A percentile compares a stretch with the other conserved stretches of the same genome.
Evolutionary conservation across 306 rosid genomes (phyloP).

Genomic region (Trifolium repens): DNA sequence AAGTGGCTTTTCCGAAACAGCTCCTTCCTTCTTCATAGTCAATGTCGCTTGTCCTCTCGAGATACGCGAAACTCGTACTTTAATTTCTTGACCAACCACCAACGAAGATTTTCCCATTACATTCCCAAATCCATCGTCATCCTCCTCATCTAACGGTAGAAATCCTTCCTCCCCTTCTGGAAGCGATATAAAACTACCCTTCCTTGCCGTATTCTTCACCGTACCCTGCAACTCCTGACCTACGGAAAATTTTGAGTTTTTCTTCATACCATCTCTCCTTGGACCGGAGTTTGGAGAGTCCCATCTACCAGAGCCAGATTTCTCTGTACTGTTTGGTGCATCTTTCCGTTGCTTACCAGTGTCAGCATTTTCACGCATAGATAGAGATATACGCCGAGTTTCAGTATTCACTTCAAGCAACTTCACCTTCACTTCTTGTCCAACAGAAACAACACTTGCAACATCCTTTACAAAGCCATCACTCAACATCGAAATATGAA

Average conservation of each 20-base stretch:
- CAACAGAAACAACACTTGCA: slow-evolving; percentile 82
- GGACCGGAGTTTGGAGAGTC: slow-evolving; percentile 57
- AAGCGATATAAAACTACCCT: slow-evolving; percentile 90
- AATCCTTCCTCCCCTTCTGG: slow-evolving; percentile 99
- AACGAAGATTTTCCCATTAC: slow-evolving; percentile 76
- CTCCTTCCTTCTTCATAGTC: slow-evolving; percentile 96
- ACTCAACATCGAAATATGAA: slow-evolving; percentile 91
- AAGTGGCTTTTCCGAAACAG: slow-evolving; percentile 46
- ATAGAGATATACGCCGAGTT: slow-evolving; percentile 84
- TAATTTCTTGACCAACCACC: slow-evolving; percentile 80
- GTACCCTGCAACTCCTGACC: slow-evolving; percentile 90
- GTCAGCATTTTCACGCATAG: slow-evolving; percentile 81
- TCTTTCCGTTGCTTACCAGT: slow-evolving; percentile 64
- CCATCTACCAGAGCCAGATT: slow-evolving; percentile 67
- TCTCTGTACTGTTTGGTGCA: slow-evolving; percentile 51
- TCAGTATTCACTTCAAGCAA: slow-evolving; percentile 79
- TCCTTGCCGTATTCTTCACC: slow-evolving; percentile 79
- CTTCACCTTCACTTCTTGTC: slow-evolving; percentile 97
- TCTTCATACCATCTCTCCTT: slow-evolving; percentile 58
- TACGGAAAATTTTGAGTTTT: slow-evolving; percentile 61
- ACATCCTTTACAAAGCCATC: slow-evolving; percentile 88
- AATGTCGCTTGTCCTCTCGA: slow-evolving; percentile 83
- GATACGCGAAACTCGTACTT: slow-evolving; percentile 80
- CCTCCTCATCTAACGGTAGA: slow-evolving; percentile 81
- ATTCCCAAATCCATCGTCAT: slow-evolving; percentile 70